Evolutionary conservation across 306 rosid species (phyloP).

Genomic region (Argentina anserina): DNA sequence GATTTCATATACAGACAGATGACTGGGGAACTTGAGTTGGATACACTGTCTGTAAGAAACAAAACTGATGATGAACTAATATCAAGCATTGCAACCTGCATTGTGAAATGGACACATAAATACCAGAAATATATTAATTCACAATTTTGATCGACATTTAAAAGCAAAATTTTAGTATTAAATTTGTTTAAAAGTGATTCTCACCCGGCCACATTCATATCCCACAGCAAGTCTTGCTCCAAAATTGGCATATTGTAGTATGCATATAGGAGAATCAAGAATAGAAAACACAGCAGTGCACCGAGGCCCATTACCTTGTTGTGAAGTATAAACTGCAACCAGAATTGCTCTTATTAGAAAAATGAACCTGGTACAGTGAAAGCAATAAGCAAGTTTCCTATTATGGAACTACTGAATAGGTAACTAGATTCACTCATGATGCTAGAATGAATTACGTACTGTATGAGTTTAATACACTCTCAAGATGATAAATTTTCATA

Average conservation of each 20-base stretch:
- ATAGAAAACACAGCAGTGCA: conserved; percentile 63
- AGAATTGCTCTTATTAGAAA: conserved; percentile 17
- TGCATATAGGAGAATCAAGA: conserved; percentile 52
- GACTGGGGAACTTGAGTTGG: conserved; percentile 51
- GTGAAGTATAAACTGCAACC: conserved; percentile 46
- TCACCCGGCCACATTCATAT: conserved; percentile 77
- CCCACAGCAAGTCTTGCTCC: conserved; percentile 68
- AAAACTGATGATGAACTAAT: conserved; percentile 50
- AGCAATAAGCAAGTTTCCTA: not conserved
- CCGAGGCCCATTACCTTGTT: conserved; percentile 53
- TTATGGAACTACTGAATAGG: conserved; percentile 8
- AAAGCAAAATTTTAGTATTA: not conserved
- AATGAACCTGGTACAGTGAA: not conserved
- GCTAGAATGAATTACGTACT: not conserved
- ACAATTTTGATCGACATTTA: not conserved
- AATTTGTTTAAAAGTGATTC: conserved; percentile 12
- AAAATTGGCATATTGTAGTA: conserved; percentile 50
- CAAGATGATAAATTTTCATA: not conserved
- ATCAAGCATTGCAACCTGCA: conserved; percentile 86
- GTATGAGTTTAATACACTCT: not conserved
- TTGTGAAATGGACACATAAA: conserved; percentile 28
- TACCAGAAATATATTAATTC: conserved; percentile 10
- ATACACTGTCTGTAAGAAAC: conserved; percentile 49
- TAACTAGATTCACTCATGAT: conserved; percentile 4
- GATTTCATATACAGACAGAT: conserved; percentile 50